Evolutionary conservation across 2,329 filamentous ascomycete genomes (phyloP), one percentile per base, ranked within the genome.

Genomic region (Blumeria hordei): DNA sequence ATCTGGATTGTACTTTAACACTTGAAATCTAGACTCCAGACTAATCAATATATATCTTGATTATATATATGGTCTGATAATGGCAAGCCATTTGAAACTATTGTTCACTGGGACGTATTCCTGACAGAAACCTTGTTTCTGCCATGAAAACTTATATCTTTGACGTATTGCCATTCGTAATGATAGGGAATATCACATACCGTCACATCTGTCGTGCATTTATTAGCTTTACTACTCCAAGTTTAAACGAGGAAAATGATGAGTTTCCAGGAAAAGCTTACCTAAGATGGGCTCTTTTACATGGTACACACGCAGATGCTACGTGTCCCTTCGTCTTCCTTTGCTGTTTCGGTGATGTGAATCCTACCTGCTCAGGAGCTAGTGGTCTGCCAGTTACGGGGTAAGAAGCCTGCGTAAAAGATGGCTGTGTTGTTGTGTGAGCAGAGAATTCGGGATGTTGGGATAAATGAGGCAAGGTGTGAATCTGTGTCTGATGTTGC

Each of bases 241-340:
- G 9, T 18, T 36, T 18, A 41, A 28, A 28, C n/a, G 44, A 14
- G 41, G 4, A 11, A 21, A 45, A 16, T 45, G 14, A 6, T 14
- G 6, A 37, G 9, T n/a, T 8, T n/a, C 1, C 11, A 7, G 28
- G 33, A 51, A 16, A 32, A 34, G 59, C 59, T 60, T 58, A 80
- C 77, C 78, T 73, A 59, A 92, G 74, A 74, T 92, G 85, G 39
- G 85, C 85, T 67, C 79, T 80, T 66, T 90, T 90, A 70, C 85
- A 92, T 57, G 87, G 86, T 60, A 90, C 81, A 65, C 85, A 92
- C 32, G 85, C 85, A 37, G 84, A 88, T 53, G 84, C 83, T 54
- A 90, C 85, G 69, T 92, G 85, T 12, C 83, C 83, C 65, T 87
- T 87, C 6, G 81, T 80, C 66, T 82, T 83, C 60, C 79, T 72